Evolutionary conservation across 768 basidiomycete species (phyloP).

Genomic region (Lentinula lateritia): DNA sequence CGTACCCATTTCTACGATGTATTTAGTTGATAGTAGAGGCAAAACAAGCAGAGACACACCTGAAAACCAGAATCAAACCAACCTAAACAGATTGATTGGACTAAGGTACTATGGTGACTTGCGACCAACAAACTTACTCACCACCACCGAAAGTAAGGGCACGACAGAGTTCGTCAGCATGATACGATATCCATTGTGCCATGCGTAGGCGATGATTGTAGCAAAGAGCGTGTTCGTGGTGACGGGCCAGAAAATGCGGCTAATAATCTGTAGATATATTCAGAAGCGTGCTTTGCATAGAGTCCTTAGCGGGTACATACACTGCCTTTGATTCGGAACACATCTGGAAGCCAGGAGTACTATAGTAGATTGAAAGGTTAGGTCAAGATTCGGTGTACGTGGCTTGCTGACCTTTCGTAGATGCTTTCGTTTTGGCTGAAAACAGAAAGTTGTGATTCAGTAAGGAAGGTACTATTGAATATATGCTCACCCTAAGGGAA

Average conservation of each 20-base stretch:
- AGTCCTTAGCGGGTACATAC: conserved; percentile 33
- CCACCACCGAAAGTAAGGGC: conserved; percentile 86
- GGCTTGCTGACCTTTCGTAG: conserved; percentile 40
- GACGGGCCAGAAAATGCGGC: conserved; percentile 74
- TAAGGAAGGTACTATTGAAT: conserved; percentile 21
- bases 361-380: conserved; percentile 17
- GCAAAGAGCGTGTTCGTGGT: conserved; percentile 79
- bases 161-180: conserved; percentile 79
- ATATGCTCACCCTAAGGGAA: conserved; percentile 15
- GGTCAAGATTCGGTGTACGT: conserved; percentile 1
- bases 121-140: conserved; percentile 29
- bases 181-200: conserved; percentile 51
- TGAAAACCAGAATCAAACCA: conserved; percentile 83
- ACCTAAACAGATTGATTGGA: conserved; percentile 40
- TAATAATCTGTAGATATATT: conserved; percentile 49
- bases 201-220: conserved; percentile 51
- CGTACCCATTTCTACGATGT: conserved; percentile 57
- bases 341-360: conserved; percentile 91
- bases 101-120: not conserved
- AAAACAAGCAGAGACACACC: conserved; percentile 36
- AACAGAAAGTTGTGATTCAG: conserved; percentile 11
- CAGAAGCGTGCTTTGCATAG: too few species aligned
- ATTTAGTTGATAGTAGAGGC: not conserved
- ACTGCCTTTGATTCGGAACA: conserved; percentile 77
- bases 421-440: conserved; percentile 42